Percentiles rank a stretch among this genome's conserved stretches.
Conservation (phyloP, 2,329 filamentous ascomycete genomes). For the Mycocentrospora acerina region DNA sequence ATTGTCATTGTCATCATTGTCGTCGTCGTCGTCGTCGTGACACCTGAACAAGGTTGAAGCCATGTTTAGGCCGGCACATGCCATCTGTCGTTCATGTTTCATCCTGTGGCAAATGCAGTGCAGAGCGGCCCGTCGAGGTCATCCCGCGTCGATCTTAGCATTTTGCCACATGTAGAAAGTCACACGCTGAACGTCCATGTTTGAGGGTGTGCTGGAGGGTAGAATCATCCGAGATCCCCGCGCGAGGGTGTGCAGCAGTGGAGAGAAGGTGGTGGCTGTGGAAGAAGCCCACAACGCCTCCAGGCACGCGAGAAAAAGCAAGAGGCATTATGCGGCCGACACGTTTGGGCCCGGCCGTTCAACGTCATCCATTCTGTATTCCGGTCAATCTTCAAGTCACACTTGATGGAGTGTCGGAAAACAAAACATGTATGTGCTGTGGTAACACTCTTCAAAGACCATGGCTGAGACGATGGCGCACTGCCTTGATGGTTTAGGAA, state of each 20-base stretch:
- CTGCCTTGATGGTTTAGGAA: too few species aligned
- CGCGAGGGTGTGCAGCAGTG: constrained; percentile 8
- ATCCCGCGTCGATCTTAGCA: constrained; percentile 25
- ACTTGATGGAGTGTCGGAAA: constrained; percentile 1
- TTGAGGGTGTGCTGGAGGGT: constrained; percentile 11
- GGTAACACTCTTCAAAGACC: constrained; percentile 7
- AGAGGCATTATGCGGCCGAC: neutral
- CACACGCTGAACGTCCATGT: constrained; percentile 20
- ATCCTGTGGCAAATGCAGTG: constrained; percentile 26
- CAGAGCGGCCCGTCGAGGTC: constrained; percentile 31
- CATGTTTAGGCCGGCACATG: constrained; percentile 29
- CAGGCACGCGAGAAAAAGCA: neutral
- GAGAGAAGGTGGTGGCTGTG: neutral
- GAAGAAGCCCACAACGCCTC: constrained; percentile 4
- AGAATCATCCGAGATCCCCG: constrained; percentile 2
- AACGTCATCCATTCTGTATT: neutral
- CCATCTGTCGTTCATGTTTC: constrained; percentile 22
- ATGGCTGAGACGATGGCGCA: too few species aligned
- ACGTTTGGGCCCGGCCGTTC: neutral
- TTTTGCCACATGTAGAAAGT: constrained; percentile 22
- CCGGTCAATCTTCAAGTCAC: constrained; percentile 2
- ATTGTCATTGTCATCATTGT: constrained; percentile 7
- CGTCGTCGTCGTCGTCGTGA: constrained; percentile 4
- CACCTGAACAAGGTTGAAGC: neutral
- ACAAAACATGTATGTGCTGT: constrained; percentile 4